Conservation (phyloP, 345 rosid genomes). For the Noccaea bulbosa region DNA sequence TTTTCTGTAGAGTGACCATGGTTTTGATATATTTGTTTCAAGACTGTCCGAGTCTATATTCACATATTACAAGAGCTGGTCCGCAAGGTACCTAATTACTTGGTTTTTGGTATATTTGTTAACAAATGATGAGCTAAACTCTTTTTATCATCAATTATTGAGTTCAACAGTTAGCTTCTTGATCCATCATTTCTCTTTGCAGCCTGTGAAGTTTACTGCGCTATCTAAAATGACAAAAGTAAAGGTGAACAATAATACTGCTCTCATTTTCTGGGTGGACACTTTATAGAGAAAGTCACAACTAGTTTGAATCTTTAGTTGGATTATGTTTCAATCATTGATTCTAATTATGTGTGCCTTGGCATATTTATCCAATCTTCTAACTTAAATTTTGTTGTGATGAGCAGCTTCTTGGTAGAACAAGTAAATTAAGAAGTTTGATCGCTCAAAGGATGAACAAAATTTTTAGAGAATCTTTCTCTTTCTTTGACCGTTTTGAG, state of each 20-base stretch:
- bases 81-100: slow-evolving; percentile 70
- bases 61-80: slow-evolving; percentile 98
- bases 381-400: slow-evolving; percentile 34
- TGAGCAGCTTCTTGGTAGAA: slow-evolving; percentile 90
- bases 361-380: slow-evolving; percentile 27
- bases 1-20: slow-evolving; percentile 80
- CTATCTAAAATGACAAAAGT: slow-evolving; percentile 91
- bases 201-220: slow-evolving; percentile 87
- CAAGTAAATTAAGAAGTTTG: slow-evolving; percentile 79
- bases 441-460: slow-evolving; percentile 89
- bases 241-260: slow-evolving; percentile 58
- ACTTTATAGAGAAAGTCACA: background rate
- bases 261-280: slow-evolving; percentile 7
- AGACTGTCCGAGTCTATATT: slow-evolving; percentile 80
- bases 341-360: slow-evolving; percentile 6
- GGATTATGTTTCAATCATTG: slow-evolving; percentile 18
- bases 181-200: slow-evolving; percentile 98
- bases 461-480: slow-evolving; percentile 86
- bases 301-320: background rate
- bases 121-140: slow-evolving; percentile 36
- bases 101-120: background rate
- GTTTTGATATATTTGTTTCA: slow-evolving; percentile 93
- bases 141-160: slow-evolving; percentile 32
- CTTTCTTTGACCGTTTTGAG: slow-evolving; percentile 84
- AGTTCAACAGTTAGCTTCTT: slow-evolving; percentile 74